Evolutionary conservation across 371 early-diverging fungal species (phyloP).

Genomic region (Batrachochytrium dendrobatidis): DNA sequence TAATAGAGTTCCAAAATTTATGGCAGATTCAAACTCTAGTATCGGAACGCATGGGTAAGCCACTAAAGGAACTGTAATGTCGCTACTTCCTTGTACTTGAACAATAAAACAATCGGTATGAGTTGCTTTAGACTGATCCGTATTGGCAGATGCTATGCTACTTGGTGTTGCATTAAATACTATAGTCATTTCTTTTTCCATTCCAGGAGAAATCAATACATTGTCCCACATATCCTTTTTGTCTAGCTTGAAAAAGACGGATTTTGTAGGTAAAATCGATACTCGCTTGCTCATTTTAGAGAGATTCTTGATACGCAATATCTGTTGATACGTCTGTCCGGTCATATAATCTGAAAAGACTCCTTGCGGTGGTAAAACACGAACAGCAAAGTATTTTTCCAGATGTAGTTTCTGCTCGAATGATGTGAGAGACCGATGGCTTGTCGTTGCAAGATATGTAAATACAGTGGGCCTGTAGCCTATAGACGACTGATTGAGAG

Average conservation of each 20-base stretch:
- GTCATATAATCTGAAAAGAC: slow-evolving; percentile 21
- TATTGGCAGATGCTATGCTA: background rate
- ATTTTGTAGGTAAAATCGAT: slow-evolving; percentile 9
- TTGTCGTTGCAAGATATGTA: slow-evolving; percentile 22
- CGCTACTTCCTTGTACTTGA: slow-evolving; percentile 8
- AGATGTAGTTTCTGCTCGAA: slow-evolving; percentile 12
- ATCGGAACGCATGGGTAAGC: slow-evolving; percentile 20
- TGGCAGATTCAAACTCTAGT: slow-evolving; percentile 15
- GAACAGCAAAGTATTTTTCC: slow-evolving; percentile 17
- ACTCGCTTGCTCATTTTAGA: slow-evolving; percentile 9
- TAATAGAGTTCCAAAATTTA: slow-evolving; percentile 26
- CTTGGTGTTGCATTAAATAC: slow-evolving; percentile 8
- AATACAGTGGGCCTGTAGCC: slow-evolving; percentile 20
- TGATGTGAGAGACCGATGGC: slow-evolving; percentile 17
- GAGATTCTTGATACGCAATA: slow-evolving; percentile 11
- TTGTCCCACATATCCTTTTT: slow-evolving; percentile 2
- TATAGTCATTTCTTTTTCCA: slow-evolving; percentile 17
- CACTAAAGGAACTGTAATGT: slow-evolving; percentile 14
- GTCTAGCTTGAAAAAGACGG: slow-evolving; percentile 13
- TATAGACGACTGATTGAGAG: too few relatives aligned
- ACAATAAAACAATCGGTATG: slow-evolving; percentile 11
- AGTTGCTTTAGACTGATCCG: slow-evolving; percentile 3
- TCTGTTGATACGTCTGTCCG: slow-evolving; percentile 5
- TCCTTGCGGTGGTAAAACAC: slow-evolving; percentile 19
- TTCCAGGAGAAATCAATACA: slow-evolving; percentile 24